A percentile compares a stretch with the other conserved stretches of the same genome.
Conservation (phyloP, 2,329 filamentous ascomycete genomes). For the Epichloe baconii region DNA sequence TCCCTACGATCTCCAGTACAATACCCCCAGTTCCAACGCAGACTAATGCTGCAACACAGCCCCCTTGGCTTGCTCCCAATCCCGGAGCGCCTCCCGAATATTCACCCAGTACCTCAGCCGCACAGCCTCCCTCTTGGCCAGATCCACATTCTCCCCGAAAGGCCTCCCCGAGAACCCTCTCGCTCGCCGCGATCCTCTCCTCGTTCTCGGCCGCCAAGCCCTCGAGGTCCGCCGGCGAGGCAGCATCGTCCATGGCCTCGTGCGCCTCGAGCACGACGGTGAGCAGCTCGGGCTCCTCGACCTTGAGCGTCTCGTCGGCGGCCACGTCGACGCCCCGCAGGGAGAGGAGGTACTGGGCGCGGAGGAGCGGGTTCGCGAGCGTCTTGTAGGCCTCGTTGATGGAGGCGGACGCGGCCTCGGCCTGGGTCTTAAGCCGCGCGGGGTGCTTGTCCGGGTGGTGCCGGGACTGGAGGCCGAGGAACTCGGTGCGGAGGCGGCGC, state of each 20-base stretch:
- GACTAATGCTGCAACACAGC: constrained; percentile 37
- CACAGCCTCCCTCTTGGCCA: constrained; percentile 60
- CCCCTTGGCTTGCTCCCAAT: constrained; percentile 70
- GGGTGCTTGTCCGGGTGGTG: constrained; percentile 62
- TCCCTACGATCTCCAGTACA: no score
- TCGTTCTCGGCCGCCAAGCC: constrained; percentile 54
- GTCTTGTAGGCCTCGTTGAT: constrained; percentile 93
- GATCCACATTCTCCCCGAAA: constrained; percentile 54
- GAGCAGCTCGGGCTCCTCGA: constrained; percentile 56
- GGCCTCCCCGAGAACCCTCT: constrained; percentile 46
- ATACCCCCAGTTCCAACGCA: no score
- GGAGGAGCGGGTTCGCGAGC: constrained; percentile 59
- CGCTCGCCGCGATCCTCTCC: constrained; percentile 48
- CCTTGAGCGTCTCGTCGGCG: constrained; percentile 61
- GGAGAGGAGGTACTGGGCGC: constrained; percentile 80
- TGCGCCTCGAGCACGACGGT: constrained; percentile 69
- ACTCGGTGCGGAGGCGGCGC: constrained; percentile 63
- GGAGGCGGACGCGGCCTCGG: constrained; percentile 64
- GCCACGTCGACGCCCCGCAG: constrained; percentile 64
- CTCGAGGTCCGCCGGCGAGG: constrained; percentile 49
- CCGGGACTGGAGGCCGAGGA: constrained; percentile 67
- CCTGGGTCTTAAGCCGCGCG: constrained; percentile 39
- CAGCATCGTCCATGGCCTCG: constrained; percentile 61
- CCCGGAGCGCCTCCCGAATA: constrained; percentile 63
- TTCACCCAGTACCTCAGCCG: constrained; percentile 83